Conservation (phyloP, 768 basidiomycete genomes). For the Tulasnella sp. region DNA sequence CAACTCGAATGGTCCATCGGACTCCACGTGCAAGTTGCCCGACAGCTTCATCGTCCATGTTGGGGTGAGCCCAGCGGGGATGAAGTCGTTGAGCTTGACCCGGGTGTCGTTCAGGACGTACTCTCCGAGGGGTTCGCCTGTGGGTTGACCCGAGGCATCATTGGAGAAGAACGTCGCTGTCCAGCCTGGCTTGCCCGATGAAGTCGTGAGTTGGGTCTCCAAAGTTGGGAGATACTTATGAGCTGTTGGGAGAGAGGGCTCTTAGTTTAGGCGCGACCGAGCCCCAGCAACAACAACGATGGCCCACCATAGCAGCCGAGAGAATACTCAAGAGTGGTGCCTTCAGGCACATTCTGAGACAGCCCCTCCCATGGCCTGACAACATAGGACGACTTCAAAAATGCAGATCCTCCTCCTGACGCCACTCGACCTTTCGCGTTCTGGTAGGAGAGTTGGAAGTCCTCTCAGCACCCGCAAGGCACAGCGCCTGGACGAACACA, state of each 20-base stretch:
- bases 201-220: slow-evolving; percentile 56
- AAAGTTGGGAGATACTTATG: slow-evolving; percentile 59
- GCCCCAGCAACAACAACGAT: neutral
- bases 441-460: slow-evolving; percentile 64
- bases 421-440: slow-evolving; percentile 58
- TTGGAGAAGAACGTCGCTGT: slow-evolving; percentile 54
- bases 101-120: slow-evolving; percentile 56
- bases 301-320: slow-evolving; percentile 63
- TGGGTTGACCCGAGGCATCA: slow-evolving; percentile 40
- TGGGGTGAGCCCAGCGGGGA: slow-evolving; percentile 46
- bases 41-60: slow-evolving; percentile 52
- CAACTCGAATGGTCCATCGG: slow-evolving; percentile 46
- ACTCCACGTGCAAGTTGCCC: slow-evolving; percentile 42
- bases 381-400: slow-evolving; percentile 67
- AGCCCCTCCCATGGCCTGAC: slow-evolving; percentile 73
- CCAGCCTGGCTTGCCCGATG: slow-evolving; percentile 60
- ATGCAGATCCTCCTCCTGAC: slow-evolving; percentile 72
- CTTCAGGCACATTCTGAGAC: slow-evolving; percentile 39
- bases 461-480: slow-evolving; percentile 55
- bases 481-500: slow-evolving; percentile 52
- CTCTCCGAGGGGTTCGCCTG: slow-evolving; percentile 30
- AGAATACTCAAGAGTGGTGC: slow-evolving; percentile 52
- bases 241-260: slow-evolving; percentile 35
- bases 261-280: neutral
- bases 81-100: slow-evolving; percentile 61